A percentile compares a stretch with the other conserved stretches of the same genome.
phyloP scores from a whole-genome alignment of 805 yeast genomes.

The Yamadazyma sp. region DNA sequence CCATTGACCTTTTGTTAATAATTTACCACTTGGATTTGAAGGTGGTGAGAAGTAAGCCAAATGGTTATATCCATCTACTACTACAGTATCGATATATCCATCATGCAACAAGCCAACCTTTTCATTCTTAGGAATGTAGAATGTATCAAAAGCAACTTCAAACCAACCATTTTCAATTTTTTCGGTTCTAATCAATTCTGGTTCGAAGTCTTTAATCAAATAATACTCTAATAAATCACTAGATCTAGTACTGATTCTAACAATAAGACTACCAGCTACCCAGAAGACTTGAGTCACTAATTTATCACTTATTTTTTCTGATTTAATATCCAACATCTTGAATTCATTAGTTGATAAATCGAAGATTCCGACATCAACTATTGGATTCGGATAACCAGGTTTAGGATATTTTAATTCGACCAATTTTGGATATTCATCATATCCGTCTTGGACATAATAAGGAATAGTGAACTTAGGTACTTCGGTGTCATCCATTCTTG shows the following conservation, averaged over 20 bases:
- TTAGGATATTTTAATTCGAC: conserved; percentile 62
- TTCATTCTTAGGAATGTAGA: conserved; percentile 35
- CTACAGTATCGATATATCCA: conserved; percentile 80
- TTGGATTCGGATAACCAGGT: conserved; percentile 66
- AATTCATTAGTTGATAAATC: conserved; percentile 24
- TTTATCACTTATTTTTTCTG: conserved; percentile 28
- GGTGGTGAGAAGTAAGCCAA: conserved; percentile 83
- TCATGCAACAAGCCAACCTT: conserved; percentile 34
- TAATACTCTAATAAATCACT: conserved; percentile 55
- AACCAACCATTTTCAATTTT: conserved; percentile 60
- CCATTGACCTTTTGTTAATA: conserved; percentile 74
- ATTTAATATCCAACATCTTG: conserved; percentile 13
- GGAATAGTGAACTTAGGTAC: conserved; percentile 55
- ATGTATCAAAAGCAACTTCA: conserved; percentile 39
- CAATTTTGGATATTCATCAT: conserved; percentile 45
- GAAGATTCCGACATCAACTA: conserved; percentile 44
- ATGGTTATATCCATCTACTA: conserved; percentile 62
- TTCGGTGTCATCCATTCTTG: conserved; percentile 55
- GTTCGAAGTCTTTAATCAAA: conserved; percentile 27
- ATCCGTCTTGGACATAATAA: conserved; percentile 39
- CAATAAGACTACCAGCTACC: conserved; percentile 49
- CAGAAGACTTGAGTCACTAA: conserved; percentile 63
- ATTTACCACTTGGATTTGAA: conserved; percentile 38
- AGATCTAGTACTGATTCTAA: conserved; percentile 62
- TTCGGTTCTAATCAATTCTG: conserved; percentile 37